These are phyloP conservation scores for Vanrija sp. DNA, from an alignment of 1,284 basidiomycete genomes.

Conservation along the genomic window DNA sequence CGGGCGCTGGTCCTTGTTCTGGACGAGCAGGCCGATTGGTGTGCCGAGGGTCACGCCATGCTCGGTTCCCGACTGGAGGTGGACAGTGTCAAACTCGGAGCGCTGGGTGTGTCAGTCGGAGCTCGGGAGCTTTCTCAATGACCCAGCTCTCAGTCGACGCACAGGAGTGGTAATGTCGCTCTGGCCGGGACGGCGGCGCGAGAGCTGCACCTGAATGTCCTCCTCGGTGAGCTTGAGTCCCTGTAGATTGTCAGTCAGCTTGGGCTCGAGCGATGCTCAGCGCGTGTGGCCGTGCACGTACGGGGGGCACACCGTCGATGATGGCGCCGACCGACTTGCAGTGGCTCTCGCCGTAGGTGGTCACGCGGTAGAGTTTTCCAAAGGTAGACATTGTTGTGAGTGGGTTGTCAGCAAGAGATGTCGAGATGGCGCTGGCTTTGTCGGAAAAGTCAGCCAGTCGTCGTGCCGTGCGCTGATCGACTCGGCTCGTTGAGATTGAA, in stretches of 20 bases:
- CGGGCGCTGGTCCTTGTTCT: slow-evolving; percentile 97
- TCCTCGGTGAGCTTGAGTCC: slow-evolving; percentile 73
- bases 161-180: slow-evolving; percentile 94
- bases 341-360: slow-evolving; percentile 97
- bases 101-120: slow-evolving; percentile 57
- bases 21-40: slow-evolving; percentile 91
- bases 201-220: slow-evolving; percentile 91
- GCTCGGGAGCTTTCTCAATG: not conserved
- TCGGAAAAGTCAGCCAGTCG: not conserved
- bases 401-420: not conserved
- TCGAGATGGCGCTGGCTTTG: not conserved
- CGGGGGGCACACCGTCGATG: slow-evolving; percentile 91
- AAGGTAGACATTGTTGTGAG: slow-evolving; percentile 77
- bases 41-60: slow-evolving; percentile 94
- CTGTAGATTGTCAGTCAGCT: slow-evolving; percentile 49
- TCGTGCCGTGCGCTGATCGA: not conserved
- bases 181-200: slow-evolving; percentile 89
- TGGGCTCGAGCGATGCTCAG: not conserved
- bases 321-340: slow-evolving; percentile 96
- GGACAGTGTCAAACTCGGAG: slow-evolving; percentile 93
- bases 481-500: too few species aligned
- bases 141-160: slow-evolving; percentile 41
- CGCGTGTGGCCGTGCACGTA: not conserved
- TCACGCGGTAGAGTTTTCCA: slow-evolving; percentile 84
- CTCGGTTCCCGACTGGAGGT: slow-evolving; percentile 91